Percentiles rank a stretch among this genome's conserved stretches.
phyloP scores from a whole-genome alignment of 176 grass and related monocot species.

The Oryza glaberrima region DNA sequence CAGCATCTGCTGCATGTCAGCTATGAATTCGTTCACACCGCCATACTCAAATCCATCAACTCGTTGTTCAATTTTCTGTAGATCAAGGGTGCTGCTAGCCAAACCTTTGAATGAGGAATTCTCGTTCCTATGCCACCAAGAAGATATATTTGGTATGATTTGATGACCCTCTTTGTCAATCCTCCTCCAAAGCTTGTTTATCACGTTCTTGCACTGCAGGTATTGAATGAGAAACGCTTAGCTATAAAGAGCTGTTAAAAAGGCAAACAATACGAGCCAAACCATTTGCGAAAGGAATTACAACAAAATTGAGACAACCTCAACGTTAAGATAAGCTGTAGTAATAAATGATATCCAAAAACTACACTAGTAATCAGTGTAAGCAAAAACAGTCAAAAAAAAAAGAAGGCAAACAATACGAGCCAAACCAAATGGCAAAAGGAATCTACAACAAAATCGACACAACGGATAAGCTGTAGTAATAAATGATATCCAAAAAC shows the following conservation, averaged over 20 bases:
- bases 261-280: neutral
- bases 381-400: neutral
- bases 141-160: slow-evolving; percentile 82
- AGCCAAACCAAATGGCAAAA: neutral
- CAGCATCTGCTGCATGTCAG: slow-evolving; percentile 88
- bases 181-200: slow-evolving; percentile 95
- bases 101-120: slow-evolving; percentile 65
- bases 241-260: slow-evolving; percentile 1
- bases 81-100: slow-evolving; percentile 62
- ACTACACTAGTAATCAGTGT: slow-evolving; percentile 13
- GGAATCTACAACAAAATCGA: slow-evolving; percentile 8
- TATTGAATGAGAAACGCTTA: slow-evolving; percentile 33
- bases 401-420: too few relatives aligned
- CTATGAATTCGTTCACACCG: slow-evolving; percentile 79
- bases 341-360: slow-evolving; percentile 30
- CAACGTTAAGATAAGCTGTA: neutral
- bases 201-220: slow-evolving; percentile 97
- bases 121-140: slow-evolving; percentile 91
- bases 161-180: slow-evolving; percentile 91
- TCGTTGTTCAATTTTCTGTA: slow-evolving; percentile 84
- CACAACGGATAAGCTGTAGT: slow-evolving; percentile 9
- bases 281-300: slow-evolving; percentile 17
- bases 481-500: slow-evolving; percentile 27
- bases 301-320: slow-evolving; percentile 1
- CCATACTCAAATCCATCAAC: slow-evolving; percentile 85